Percentiles rank a stretch among this genome's conserved stretches.
Conservation (phyloP, 1,284 basidiomycete genomes). For the Puccinia hordei region DNA sequence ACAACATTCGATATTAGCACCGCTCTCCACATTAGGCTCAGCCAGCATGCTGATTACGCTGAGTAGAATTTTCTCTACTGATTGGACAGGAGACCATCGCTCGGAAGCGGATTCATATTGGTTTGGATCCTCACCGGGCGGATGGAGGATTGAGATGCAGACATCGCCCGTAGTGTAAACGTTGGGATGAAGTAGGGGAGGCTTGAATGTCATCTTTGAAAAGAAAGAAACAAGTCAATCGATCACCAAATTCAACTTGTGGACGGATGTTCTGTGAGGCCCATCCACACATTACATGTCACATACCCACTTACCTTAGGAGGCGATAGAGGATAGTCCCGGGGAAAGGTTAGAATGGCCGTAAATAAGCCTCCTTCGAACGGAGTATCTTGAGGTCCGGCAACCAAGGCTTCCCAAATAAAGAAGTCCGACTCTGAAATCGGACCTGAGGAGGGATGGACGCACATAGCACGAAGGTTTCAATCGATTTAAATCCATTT, state of each 20-base stretch:
- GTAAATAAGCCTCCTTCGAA: constrained; percentile 97
- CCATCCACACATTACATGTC: too few species aligned
- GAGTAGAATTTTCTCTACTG: constrained; percentile 86
- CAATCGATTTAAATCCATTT: not conserved
- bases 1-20: constrained; percentile 84
- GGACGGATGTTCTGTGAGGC: not conserved
- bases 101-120: constrained; percentile 85
- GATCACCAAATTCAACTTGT: not conserved
- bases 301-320: constrained; percentile 67
- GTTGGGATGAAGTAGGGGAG: constrained; percentile 79
- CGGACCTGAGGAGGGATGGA: constrained; percentile 68
- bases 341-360: constrained; percentile 85
- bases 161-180: constrained; percentile 93
- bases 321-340: constrained; percentile 89
- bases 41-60: constrained; percentile 99
- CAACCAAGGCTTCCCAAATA: constrained; percentile 95
- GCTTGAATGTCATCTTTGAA: constrained; percentile 52
- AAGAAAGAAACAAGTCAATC: not conserved
- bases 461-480: not conserved
- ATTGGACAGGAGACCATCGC: constrained; percentile 96
- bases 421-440: constrained; percentile 94
- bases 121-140: constrained; percentile 82
- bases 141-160: constrained; percentile 97
- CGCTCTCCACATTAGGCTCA: constrained; percentile 97
- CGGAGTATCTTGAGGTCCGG: constrained; percentile 94